Evolutionary conservation across 2,329 filamentous ascomycete species (phyloP).

Genomic region (Penicillium sp.): DNA sequence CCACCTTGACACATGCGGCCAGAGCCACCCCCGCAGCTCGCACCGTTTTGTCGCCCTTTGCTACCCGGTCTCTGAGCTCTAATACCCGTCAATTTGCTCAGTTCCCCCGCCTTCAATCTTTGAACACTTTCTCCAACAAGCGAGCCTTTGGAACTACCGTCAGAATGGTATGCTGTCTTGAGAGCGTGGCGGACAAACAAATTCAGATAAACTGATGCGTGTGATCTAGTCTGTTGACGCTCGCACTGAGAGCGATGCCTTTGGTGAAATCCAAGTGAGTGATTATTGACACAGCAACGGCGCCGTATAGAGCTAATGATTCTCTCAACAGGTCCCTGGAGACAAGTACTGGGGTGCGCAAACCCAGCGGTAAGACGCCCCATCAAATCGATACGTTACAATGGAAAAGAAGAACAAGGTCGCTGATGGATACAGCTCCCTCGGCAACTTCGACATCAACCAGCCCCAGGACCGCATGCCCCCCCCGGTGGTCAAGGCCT

Average conservation of each 20-base stretch:
- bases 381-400: conserved; percentile 3
- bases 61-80: conserved; percentile 34
- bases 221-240: conserved; percentile 47
- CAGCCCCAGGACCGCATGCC: conserved; percentile 99
- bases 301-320: conserved; percentile 16
- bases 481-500: conserved; percentile 83
- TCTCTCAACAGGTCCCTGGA: conserved; percentile 59
- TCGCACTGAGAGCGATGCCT: conserved; percentile 92
- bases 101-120: conserved; percentile 40
- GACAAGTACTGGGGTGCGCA: conserved; percentile 99
- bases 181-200: neutral
- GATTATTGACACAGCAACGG: neutral
- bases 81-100: conserved; percentile 32
- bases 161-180: conserved; percentile 36
- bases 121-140: conserved; percentile 28
- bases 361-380: conserved; percentile 68
- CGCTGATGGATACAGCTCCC: conserved; percentile 55
- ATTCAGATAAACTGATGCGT: conserved; percentile 4
- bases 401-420: conserved; percentile 4
- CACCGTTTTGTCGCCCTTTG: conserved; percentile 25
- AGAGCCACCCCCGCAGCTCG: conserved; percentile 39
- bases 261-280: conserved; percentile 79
- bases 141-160: conserved; percentile 40
- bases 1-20: conserved; percentile 39
- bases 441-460: conserved; percentile 99